phyloP scores from a whole-genome alignment of 345 rosid species.

The Camelina neglecta region DNA sequence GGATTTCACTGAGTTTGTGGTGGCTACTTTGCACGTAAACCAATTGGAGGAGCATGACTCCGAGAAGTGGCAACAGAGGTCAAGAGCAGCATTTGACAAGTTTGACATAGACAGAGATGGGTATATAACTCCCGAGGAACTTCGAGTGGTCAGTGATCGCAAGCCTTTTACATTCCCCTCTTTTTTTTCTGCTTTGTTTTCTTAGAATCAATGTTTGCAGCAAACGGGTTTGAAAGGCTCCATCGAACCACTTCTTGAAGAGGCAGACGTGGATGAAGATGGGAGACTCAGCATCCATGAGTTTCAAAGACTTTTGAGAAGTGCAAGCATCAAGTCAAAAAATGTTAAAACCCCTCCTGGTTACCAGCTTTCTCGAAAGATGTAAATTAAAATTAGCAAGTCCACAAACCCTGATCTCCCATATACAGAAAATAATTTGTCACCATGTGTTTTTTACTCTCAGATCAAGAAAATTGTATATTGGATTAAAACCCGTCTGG shows the following conservation, averaged over 20 bases:
- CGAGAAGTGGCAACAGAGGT: conserved; percentile 79
- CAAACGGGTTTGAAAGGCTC: conserved; percentile 90
- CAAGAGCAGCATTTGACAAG: conserved; percentile 89
- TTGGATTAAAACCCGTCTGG: conserved; percentile 4
- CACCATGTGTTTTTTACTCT: background rate
- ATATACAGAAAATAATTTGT: conserved; percentile 10
- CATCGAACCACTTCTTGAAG: conserved; percentile 88
- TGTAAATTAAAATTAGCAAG: conserved; percentile 18
- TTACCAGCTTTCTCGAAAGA: conserved; percentile 27
- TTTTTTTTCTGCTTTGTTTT: background rate
- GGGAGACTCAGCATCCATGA: conserved; percentile 87
- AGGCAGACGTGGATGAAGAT: conserved; percentile 90
- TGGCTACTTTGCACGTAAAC: conserved; percentile 83
- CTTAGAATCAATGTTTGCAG: conserved; percentile 42
- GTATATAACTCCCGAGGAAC: conserved; percentile 90
- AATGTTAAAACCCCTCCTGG: conserved; percentile 45
- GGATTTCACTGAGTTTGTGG: conserved; percentile 90
- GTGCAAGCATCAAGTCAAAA: conserved; percentile 75
- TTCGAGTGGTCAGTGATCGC: conserved; percentile 59
- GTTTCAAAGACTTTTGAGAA: conserved; percentile 83
- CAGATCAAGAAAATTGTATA: conserved; percentile 11
- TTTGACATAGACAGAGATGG: conserved; percentile 90
- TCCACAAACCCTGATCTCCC: conserved; percentile 1
- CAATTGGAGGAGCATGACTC: conserved; percentile 90
- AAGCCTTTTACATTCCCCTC: background rate